Evolutionary conservation across 2,329 filamentous ascomycete species (phyloP).

Genomic region (Uncinocarpus reesii): DNA sequence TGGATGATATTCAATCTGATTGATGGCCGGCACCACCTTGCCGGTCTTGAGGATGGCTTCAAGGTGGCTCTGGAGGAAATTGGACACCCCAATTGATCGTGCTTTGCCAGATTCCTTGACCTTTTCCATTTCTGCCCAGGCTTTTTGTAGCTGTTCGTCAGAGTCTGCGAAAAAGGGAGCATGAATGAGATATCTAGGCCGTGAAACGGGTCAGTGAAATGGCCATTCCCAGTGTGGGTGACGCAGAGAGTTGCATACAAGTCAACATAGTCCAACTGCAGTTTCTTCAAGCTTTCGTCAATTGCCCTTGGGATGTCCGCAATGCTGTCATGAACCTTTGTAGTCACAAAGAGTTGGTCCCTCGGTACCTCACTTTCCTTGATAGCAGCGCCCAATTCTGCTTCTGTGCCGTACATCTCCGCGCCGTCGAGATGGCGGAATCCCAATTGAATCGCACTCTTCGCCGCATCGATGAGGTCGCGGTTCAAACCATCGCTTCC

Average conservation of each 20-base stretch:
- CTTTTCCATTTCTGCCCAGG: constrained; percentile 52
- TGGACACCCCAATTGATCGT: constrained; percentile 54
- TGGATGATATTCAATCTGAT: constrained; percentile 39
- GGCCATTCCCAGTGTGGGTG: neutral
- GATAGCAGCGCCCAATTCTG: constrained; percentile 41
- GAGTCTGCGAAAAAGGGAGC: constrained; percentile 48
- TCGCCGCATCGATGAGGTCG: constrained; percentile 45
- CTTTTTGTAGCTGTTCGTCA: constrained; percentile 45
- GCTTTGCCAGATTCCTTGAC: constrained; percentile 48
- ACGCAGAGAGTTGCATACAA: constrained; percentile 35
- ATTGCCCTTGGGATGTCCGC: constrained; percentile 48
- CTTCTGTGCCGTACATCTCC: constrained; percentile 45
- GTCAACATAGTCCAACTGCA: constrained; percentile 53
- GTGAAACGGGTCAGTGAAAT: neutral
- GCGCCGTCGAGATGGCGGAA: constrained; percentile 56
- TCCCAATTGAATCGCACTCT: constrained; percentile 48
- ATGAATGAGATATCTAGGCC: constrained; percentile 50
- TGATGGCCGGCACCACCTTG: constrained; percentile 33
- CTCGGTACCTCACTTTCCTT: constrained; percentile 38
- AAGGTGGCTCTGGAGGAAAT: constrained; percentile 47
- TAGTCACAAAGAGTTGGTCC: constrained; percentile 44
- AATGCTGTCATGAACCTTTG: constrained; percentile 47
- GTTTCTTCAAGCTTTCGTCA: constrained; percentile 47
- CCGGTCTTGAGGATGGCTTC: constrained; percentile 42
- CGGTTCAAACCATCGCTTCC: constrained; percentile 43